Percentiles rank a stretch among this genome's conserved stretches.
These are phyloP conservation scores for Alternaria tenuissima DNA, from an alignment of 2,329 filamentous ascomycete genomes.

Conservation along the genomic window DNA sequence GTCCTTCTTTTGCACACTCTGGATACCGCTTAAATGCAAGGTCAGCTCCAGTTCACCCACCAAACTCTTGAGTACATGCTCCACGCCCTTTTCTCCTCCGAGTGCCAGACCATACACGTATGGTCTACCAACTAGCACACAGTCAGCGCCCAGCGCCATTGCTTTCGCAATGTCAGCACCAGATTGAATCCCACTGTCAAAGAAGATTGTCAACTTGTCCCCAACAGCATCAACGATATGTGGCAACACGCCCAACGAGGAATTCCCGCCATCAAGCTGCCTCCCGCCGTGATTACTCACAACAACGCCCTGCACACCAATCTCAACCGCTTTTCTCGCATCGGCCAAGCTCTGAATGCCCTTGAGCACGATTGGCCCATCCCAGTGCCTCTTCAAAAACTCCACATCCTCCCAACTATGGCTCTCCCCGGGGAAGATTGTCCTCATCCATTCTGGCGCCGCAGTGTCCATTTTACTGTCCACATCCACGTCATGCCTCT, in stretches of 20 bases:
- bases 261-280: conserved; percentile 61
- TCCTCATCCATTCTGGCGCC: conserved; percentile 34
- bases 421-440: conserved; percentile 54
- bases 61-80: conserved; percentile 40
- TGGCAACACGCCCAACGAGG: conserved; percentile 63
- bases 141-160: conserved; percentile 58
- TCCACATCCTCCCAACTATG: conserved; percentile 70
- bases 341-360: conserved; percentile 63
- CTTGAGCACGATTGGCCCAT: conserved; percentile 70
- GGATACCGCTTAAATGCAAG: conserved; percentile 35
- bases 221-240: conserved; percentile 63
- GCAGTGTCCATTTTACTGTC: conserved; percentile 51
- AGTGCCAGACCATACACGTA: conserved; percentile 67
- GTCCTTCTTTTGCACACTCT: conserved; percentile 27
- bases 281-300: conserved; percentile 64
- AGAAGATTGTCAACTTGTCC: conserved; percentile 51
- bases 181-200: conserved; percentile 61
- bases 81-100: conserved; percentile 64
- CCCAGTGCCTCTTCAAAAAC: conserved; percentile 67
- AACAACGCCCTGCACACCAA: conserved; percentile 60
- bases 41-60: conserved; percentile 36
- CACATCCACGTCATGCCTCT: conserved; percentile 48
- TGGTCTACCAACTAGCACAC: conserved; percentile 43
- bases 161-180: conserved; percentile 63
- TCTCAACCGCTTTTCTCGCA: conserved; percentile 55